Percentiles rank a stretch among this genome's conserved stretches.
phyloP scores from a whole-genome alignment of 331 rosid genomes.

The Prunus yedoensis region DNA sequence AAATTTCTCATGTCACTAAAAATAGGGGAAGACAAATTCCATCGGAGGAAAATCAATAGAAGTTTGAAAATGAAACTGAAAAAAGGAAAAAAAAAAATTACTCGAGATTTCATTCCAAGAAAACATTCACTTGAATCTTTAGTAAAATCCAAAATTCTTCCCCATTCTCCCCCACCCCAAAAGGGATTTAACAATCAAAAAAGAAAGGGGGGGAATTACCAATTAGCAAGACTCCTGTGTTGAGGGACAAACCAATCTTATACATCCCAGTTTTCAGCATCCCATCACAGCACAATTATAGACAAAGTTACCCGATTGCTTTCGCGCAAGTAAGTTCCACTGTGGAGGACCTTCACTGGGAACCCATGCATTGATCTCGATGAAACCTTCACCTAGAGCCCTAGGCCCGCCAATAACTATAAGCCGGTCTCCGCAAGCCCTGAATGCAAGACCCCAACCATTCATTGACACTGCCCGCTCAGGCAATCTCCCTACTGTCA shows the following conservation, averaged over 20 bases:
- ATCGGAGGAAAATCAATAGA: constrained; percentile 33
- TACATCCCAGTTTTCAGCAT: constrained; percentile 54
- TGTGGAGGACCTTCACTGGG: constrained; percentile 93
- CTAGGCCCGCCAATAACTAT: constrained; percentile 90
- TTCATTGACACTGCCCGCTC: constrained; percentile 76
- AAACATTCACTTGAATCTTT: constrained; percentile 57
- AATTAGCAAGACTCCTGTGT: constrained; percentile 64
- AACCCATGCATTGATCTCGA: constrained; percentile 90
- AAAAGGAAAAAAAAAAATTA: not conserved
- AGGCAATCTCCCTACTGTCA: constrained; percentile 79
- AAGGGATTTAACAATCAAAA: constrained; percentile 33
- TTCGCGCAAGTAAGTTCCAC: constrained; percentile 78
- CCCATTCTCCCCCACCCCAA: constrained; percentile 42
- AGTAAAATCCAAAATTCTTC: constrained; percentile 46
- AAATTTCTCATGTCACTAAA: constrained; percentile 55
- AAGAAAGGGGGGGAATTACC: constrained; percentile 48
- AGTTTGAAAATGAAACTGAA: constrained; percentile 25
- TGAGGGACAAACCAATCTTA: constrained; percentile 44
- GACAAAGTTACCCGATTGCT: constrained; percentile 72
- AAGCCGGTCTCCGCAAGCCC: constrained; percentile 87
- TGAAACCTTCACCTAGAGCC: constrained; percentile 63
- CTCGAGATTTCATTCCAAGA: constrained; percentile 40
- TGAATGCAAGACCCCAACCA: constrained; percentile 97
- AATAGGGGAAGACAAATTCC: constrained; percentile 51
- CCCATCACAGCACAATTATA: constrained; percentile 99